A percentile compares a stretch with the other conserved stretches of the same genome.
These are phyloP conservation scores for Coemansia sp. DNA, from an alignment of 192 early-diverging fungal species.

Conservation along the genomic window DNA sequence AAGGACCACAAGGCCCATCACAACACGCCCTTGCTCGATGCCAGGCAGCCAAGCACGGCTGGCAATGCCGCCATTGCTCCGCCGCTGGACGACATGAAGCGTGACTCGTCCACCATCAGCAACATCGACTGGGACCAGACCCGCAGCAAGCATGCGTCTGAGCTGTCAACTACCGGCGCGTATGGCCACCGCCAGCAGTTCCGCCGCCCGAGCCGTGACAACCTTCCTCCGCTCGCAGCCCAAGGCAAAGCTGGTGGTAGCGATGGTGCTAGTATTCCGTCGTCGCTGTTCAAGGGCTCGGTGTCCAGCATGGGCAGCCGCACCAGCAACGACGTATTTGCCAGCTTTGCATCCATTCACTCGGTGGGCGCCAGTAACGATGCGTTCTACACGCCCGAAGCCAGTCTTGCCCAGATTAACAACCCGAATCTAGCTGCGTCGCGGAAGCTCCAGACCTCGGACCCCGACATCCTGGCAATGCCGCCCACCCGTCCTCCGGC, in stretches of 20 bases:
- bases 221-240: neutral
- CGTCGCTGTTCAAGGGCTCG: constrained; percentile 37
- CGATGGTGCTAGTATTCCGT: constrained; percentile 14
- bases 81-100: constrained; percentile 10
- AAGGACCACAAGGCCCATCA: neutral
- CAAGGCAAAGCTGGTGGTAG: neutral
- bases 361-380: constrained; percentile 18
- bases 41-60: neutral
- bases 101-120: constrained; percentile 48
- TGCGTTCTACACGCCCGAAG: constrained; percentile 45
- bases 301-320: constrained; percentile 21
- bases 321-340: constrained; percentile 27
- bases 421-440: neutral
- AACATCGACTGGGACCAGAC: constrained; percentile 21
- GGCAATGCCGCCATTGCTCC: neutral
- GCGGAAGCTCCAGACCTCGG: neutral
- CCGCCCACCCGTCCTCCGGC: neutral
- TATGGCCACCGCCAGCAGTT: neutral
- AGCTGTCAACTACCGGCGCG: neutral
- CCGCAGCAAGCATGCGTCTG: constrained; percentile 18
- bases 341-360: constrained; percentile 31
- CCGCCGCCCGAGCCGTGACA: neutral
- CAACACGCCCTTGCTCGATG: no score
- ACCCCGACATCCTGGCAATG: neutral
- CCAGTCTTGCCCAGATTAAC: constrained; percentile 38